Evolutionary conservation across 805 yeast genomes (phyloP).

Genomic region (Nakazawaea wickerhamii): DNA sequence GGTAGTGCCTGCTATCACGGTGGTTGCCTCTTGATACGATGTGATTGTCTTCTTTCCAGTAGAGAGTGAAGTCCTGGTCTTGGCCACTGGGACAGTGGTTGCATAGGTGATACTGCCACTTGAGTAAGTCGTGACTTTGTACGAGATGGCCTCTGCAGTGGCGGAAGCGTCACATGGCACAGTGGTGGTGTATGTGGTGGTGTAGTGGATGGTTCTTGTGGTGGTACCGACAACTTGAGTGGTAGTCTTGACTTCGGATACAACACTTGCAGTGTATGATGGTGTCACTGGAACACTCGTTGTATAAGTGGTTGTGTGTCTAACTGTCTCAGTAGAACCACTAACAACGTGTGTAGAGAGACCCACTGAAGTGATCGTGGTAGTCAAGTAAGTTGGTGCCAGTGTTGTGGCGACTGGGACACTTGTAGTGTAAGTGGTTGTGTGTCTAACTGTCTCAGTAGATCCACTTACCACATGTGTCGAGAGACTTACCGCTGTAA

Average conservation of each 20-base stretch:
- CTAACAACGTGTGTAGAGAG: not conserved
- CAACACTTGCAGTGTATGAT: not conserved
- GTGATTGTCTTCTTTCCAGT: not conserved
- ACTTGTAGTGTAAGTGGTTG: not conserved
- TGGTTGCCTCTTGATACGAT: constrained; percentile 2
- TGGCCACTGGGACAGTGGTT: constrained; percentile 2
- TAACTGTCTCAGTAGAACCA: not conserved
- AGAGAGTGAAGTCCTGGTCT: not conserved
- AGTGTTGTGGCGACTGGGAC: not conserved
- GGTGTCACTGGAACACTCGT: constrained; percentile 3
- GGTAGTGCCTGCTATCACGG: constrained; percentile 2
- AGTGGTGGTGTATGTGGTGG: constrained; percentile 1
- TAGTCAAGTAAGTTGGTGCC: not conserved
- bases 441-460: not conserved
- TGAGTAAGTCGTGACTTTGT: constrained; percentile 1
- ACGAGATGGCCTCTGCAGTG: not conserved
- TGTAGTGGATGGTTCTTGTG: not conserved
- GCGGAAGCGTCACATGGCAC: not conserved
- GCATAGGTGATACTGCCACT: not conserved
- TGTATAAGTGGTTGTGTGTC: not conserved
- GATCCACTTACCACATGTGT: not conserved
- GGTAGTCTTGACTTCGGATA: not conserved
- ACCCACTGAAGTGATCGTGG: not conserved
- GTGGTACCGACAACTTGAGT: not conserved
- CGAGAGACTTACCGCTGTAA: not conserved